Evolutionary conservation across 371 early-diverging fungal genomes (phyloP), one percentile per base, ranked within the genome.

Genomic region (Rhizopus sp.): DNA sequence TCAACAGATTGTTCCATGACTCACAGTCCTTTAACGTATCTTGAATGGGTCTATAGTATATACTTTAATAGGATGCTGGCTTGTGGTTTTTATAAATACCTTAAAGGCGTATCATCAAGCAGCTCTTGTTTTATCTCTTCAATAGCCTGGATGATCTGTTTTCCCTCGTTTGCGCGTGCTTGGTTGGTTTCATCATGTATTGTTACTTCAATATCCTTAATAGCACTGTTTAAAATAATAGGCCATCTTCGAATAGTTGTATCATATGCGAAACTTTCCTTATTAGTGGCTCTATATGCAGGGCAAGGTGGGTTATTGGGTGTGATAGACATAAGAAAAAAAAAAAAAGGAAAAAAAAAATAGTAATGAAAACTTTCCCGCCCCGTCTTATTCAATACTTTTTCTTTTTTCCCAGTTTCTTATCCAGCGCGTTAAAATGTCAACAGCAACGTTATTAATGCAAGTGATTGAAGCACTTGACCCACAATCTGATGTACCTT

Each of bases 211-310:
- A 90, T 63, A 63, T 87, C 85, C 38, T 80, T 81, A 37, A 90
- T 80, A 23, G 82, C 81, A 57, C 89, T 87, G 35, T 92, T 88
- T 30, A 95, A 69, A 52, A 94, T 95, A 44, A 88, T 87, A 3
- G 93, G 94, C 63, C 93, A 80, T n/a, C 95, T 79, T 53, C 87
- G 77, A 44, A 82, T 79, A 40, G 91, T 78, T 23, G 93, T 93
- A 10, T 81, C 71, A 68, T 88, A 90, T 0, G 93, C 94, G 63
- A 95, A 95, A 33, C 87, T 82, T 33, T 73, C 77, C 42, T 77
- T 76, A 13, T 86, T 83, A 7, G 75, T 77, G 6, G 89, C 90
- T 32, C 79, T 61, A 50, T 88, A 85, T 13, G 90, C 82, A 57
- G 82, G 77, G 46, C 63, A 77, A 16, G 91, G 88, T 13, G 91